Evolutionary conservation across 1,284 basidiomycete genomes (phyloP).

Genomic region (Anthracocystis walkeri): DNA sequence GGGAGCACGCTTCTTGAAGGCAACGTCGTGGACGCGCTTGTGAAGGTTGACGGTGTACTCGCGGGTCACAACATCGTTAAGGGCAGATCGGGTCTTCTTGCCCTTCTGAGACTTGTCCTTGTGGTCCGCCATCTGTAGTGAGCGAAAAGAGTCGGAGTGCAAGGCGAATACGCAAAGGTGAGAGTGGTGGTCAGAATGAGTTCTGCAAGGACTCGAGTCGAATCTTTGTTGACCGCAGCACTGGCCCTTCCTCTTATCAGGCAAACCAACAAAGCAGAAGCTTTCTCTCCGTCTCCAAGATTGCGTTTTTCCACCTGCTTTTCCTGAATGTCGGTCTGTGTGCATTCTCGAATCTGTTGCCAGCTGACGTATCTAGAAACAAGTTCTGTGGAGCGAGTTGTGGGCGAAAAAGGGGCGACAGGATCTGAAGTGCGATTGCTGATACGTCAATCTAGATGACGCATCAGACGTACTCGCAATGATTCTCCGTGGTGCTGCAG

Average conservation of each 20-base stretch:
- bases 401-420: no score
- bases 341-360: no score
- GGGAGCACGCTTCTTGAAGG: slow-evolving; percentile 69
- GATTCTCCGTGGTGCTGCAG: no score
- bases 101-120: slow-evolving; percentile 66
- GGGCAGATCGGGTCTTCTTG: slow-evolving; percentile 69
- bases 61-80: slow-evolving; percentile 62
- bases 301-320: not conserved
- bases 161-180: not conserved
- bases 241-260: not conserved
- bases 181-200: slow-evolving; percentile 16
- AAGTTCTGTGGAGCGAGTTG: no score
- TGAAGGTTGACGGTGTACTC: slow-evolving; percentile 70
- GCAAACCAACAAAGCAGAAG: not conserved
- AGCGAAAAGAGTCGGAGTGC: slow-evolving; percentile 3
- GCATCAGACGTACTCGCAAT: no score
- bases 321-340: no score
- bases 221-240: not conserved
- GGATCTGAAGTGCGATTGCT: no score
- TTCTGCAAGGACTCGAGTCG: not conserved
- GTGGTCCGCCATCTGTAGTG: slow-evolving; percentile 59
- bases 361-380: no score
- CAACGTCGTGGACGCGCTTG: slow-evolving; percentile 65
- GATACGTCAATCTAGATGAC: no score
- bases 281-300: not conserved